A percentile compares a stretch with the other conserved stretches of the same genome.
Evolutionary conservation across 2,329 filamentous ascomycete genomes (phyloP).

Genomic region (Fusarium gaditjirri): DNA sequence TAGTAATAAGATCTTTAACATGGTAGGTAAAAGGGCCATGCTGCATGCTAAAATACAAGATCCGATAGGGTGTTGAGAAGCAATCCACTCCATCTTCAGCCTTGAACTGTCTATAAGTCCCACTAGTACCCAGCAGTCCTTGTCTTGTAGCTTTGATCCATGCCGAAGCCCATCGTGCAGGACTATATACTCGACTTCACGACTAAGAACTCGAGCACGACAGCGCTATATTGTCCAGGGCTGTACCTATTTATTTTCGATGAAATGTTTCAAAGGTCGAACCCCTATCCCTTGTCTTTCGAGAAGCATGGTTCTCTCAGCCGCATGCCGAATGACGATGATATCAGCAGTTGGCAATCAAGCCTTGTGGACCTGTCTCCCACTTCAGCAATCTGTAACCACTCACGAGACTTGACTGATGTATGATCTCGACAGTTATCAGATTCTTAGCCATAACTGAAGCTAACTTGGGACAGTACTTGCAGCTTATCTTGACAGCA

Average conservation of each 20-base stretch:
- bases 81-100: background rate
- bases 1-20: background rate
- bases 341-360: background rate
- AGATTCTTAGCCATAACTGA: rapidly evolving
- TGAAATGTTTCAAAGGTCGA: background rate
- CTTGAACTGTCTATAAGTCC: background rate
- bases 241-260: background rate
- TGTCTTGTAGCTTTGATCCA: rapidly evolving
- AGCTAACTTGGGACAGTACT: background rate
- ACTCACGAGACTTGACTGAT: background rate
- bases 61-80: no score
- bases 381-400: no score
- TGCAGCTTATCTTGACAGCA: background rate
- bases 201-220: background rate
- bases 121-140: rapidly evolving
- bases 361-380: no score
- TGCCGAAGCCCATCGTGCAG: background rate
- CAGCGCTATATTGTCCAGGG: rapidly evolving
- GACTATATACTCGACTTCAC: background rate
- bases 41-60: background rate
- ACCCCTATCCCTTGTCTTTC: rapidly evolving
- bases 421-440: background rate
- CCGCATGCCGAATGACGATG: background rate
- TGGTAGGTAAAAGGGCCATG: background rate
- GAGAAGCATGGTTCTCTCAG: background rate